These are phyloP conservation scores for Neurospora sp. DNA, from an alignment of 495 filamentous ascomycete species.

Conservation along the genomic window DNA sequence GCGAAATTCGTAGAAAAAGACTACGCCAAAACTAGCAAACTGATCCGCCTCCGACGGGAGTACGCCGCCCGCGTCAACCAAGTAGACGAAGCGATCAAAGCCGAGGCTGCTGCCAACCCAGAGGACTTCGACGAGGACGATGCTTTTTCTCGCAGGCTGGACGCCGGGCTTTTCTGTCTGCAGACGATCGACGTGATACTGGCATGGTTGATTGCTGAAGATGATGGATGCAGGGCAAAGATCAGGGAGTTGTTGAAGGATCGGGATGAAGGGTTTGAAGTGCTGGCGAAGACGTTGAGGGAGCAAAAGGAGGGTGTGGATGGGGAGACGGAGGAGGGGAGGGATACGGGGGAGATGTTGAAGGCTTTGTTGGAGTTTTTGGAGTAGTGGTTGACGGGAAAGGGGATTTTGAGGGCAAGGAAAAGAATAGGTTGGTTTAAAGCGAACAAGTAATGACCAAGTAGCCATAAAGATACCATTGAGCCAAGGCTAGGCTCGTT, in stretches of 20 bases:
- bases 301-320: constrained; percentile 58
- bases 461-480: constrained; percentile 13
- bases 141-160: constrained; percentile 74
- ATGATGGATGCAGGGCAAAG: constrained; percentile 62
- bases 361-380: constrained; percentile 54
- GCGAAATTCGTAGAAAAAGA: constrained; percentile 96
- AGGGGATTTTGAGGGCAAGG: neutral
- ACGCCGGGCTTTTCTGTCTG: constrained; percentile 76
- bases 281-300: constrained; percentile 55
- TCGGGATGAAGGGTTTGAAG: constrained; percentile 51
- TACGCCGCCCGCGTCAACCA: constrained; percentile 54
- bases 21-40: constrained; percentile 69
- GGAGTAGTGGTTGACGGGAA: constrained; percentile 14
- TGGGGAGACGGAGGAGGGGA: constrained; percentile 43
- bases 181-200: constrained; percentile 82
- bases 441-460: constrained; percentile 6
- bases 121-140: constrained; percentile 27
- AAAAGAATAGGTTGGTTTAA: constrained; percentile 6
- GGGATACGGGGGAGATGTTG: constrained; percentile 62
- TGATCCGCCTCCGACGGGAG: constrained; percentile 60
- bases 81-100: constrained; percentile 60
- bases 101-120: constrained; percentile 26
- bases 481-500: neutral
- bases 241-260: constrained; percentile 56
- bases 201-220: constrained; percentile 90